Evolutionary conservation across 306 rosid species (phyloP).

Genomic region (Sicyos edulis): DNA sequence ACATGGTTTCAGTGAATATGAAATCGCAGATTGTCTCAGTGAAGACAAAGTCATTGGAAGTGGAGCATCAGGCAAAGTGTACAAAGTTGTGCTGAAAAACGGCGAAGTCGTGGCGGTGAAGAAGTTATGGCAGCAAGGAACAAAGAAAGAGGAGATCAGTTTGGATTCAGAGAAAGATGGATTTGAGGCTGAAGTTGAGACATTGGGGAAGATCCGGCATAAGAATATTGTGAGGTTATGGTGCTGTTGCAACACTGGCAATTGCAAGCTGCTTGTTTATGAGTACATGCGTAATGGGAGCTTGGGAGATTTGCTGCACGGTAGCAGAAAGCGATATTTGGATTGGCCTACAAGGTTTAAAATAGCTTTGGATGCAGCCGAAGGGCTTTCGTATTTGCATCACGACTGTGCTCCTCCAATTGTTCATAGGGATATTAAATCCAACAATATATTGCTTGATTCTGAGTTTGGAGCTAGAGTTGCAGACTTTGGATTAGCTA

Average conservation of each 20-base stretch:
- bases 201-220: constrained; percentile 72
- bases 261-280: constrained; percentile 8
- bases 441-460: constrained; percentile 26
- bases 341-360: constrained; percentile 65
- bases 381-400: constrained; percentile 76
- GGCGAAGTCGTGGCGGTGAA: constrained; percentile 72
- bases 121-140: constrained; percentile 52
- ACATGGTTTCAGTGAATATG: constrained; percentile 55
- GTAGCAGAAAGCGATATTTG: constrained; percentile 40
- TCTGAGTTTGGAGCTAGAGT: constrained; percentile 68
- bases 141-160: constrained; percentile 26
- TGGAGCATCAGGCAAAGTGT: constrained; percentile 79
- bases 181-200: constrained; percentile 73
- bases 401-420: constrained; percentile 71
- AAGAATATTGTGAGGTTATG: constrained; percentile 69
- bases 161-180: constrained; percentile 38
- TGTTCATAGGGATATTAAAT: constrained; percentile 70
- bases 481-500: constrained; percentile 73
- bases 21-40: constrained; percentile 44
- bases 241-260: constrained; percentile 63
- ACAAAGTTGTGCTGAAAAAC: constrained; percentile 55
- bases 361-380: constrained; percentile 75
- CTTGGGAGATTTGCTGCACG: constrained; percentile 29
- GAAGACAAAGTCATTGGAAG: constrained; percentile 65
- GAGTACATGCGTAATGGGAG: too few species aligned